A percentile compares a stretch with the other conserved stretches of the same genome.
Conservation (phyloP, 306 rosid species). For the Canavalia ensiformis region DNA sequence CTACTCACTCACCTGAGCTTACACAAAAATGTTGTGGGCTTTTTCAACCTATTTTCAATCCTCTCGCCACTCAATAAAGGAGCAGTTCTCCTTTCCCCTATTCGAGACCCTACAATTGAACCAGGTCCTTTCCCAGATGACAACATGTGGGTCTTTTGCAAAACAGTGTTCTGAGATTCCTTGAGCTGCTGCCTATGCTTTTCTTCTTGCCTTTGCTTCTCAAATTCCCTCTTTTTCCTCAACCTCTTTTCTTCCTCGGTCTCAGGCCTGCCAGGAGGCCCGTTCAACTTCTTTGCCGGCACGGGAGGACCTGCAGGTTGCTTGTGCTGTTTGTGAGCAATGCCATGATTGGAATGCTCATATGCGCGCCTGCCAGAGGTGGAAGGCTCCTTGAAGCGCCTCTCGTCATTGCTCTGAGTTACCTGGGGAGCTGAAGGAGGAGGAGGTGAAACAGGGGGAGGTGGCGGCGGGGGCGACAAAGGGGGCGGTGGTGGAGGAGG, state of each 20-base stretch:
- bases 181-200: slow-evolving; percentile 88
- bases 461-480: slow-evolving; percentile 83
- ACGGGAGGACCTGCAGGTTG: slow-evolving; percentile 56
- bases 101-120: slow-evolving; percentile 83
- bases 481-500: slow-evolving; percentile 55
- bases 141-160: slow-evolving; percentile 76
- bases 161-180: slow-evolving; percentile 80
- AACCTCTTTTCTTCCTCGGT: slow-evolving; percentile 86
- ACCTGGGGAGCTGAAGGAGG: slow-evolving; percentile 57
- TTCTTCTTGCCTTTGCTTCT: slow-evolving; percentile 89
- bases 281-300: slow-evolving; percentile 67
- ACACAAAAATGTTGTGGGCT: slow-evolving; percentile 98
- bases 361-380: slow-evolving; percentile 70
- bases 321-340: slow-evolving; percentile 63
- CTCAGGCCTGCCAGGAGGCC: slow-evolving; percentile 66
- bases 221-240: slow-evolving; percentile 88
- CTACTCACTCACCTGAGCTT: slow-evolving; percentile 95
- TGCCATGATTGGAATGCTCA: slow-evolving; percentile 66
- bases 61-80: slow-evolving; percentile 87
- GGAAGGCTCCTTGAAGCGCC: slow-evolving; percentile 60
- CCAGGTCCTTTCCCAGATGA: slow-evolving; percentile 90
- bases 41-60: slow-evolving; percentile 93
- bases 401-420: slow-evolving; percentile 56
- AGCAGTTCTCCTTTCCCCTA: slow-evolving; percentile 83
- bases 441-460: slow-evolving; percentile 75